A percentile compares a stretch with the other conserved stretches of the same genome.
Conservation (phyloP, 2,329 filamentous ascomycete species). For the Cytospora chrysosperma region DNA sequence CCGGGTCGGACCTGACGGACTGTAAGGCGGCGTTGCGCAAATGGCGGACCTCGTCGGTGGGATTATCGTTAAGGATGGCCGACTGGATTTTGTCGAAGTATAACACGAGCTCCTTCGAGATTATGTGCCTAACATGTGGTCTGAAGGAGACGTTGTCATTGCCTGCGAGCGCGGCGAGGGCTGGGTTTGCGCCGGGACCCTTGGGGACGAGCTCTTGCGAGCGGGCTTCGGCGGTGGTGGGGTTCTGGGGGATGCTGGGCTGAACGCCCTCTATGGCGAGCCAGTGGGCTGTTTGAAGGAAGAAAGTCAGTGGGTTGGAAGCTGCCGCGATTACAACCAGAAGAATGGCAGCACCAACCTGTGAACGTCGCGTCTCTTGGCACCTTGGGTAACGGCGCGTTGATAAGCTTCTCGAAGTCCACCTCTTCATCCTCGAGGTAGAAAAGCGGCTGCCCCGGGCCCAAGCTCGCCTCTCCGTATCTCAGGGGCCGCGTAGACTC, state of each 20-base stretch:
- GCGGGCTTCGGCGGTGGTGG: conserved; percentile 78
- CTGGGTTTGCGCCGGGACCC: conserved; percentile 82
- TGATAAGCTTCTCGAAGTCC: conserved; percentile 98
- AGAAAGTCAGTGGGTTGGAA: conserved; percentile 25
- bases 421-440: conserved; percentile 99
- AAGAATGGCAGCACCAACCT: conserved; percentile 49
- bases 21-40: conserved; percentile 83
- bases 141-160: conserved; percentile 82
- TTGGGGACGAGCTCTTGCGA: conserved; percentile 86
- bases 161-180: conserved; percentile 78
- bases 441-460: conserved; percentile 89
- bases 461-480: conserved; percentile 91
- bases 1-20: conserved; percentile 83
- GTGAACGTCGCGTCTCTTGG: conserved; percentile 91
- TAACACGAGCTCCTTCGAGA: conserved; percentile 92
- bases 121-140: conserved; percentile 90
- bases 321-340: neutral
- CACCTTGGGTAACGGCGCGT: conserved; percentile 91
- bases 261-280: conserved; percentile 96
- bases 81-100: conserved; percentile 96
- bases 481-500: conserved; percentile 85
- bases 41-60: conserved; percentile 69
- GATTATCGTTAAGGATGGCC: conserved; percentile 83
- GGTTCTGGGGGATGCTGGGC: conserved; percentile 94
- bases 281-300: conserved; percentile 72